Evolutionary conservation across 108 stramenopile species (phyloP).

Genomic region (Epipyxis sp.): DNA sequence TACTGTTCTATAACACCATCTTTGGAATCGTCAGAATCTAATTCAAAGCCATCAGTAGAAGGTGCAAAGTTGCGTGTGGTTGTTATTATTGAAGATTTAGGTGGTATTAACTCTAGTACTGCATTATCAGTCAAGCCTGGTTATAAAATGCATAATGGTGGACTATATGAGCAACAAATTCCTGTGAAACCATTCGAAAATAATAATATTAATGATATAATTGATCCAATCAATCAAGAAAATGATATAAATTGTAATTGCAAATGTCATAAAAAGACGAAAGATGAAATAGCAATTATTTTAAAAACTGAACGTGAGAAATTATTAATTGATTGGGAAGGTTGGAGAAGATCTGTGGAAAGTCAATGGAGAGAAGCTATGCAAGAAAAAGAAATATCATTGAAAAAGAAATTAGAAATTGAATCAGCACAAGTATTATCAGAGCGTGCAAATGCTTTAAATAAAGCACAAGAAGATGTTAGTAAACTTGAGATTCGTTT

Average conservation of each 20-base stretch:
- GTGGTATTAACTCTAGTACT: background rate
- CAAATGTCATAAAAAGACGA: too few species aligned
- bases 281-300: background rate
- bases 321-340: background rate
- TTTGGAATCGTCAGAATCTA: background rate
- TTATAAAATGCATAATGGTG: conserved; percentile 21
- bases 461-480: background rate
- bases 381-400: background rate
- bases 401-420: background rate
- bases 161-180: too few species aligned
- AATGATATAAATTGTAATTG: too few species aligned
- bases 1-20: background rate
- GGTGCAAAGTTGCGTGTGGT: background rate
- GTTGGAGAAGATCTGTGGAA: background rate
- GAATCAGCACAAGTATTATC: background rate
- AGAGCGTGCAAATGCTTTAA: background rate
- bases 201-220: too few species aligned
- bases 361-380: background rate
- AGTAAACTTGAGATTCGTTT: background rate
- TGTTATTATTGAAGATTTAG: background rate
- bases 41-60: background rate
- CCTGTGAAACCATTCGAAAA: too few species aligned
- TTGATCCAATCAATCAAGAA: too few species aligned
- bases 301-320: background rate
- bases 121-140: background rate